Conservation (phyloP, 352 stramenopile genomes). For the Elongisporangium prolatum region DNA sequence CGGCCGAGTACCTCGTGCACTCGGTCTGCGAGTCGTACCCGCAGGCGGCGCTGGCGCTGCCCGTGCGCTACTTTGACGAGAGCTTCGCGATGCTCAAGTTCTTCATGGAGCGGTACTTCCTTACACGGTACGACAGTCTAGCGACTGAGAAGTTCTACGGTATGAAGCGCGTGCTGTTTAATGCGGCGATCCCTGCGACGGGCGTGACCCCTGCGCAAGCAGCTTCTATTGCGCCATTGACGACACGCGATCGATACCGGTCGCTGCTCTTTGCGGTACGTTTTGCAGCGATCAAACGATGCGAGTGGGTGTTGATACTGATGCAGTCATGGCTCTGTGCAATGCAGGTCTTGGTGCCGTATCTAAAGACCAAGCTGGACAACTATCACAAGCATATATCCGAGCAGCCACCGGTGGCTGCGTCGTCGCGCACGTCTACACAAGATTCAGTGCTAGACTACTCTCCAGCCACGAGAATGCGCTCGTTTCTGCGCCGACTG, state of each 20-base stretch:
- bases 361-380: conserved; percentile 77
- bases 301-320: not conserved
- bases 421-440: not conserved
- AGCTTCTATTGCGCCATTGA: conserved; percentile 32
- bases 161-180: conserved; percentile 74
- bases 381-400: conserved; percentile 43
- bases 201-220: conserved; percentile 1
- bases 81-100: conserved; percentile 65
- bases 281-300: not conserved
- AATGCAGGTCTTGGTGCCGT: conserved; percentile 59
- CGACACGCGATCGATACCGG: conserved; percentile 32
- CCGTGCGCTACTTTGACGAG: conserved; percentile 72
- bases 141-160: conserved; percentile 84
- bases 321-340: not conserved
- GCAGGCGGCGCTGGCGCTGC: conserved; percentile 39
- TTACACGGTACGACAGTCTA: conserved; percentile 69
- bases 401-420: conserved; percentile 19
- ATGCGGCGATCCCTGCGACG: conserved; percentile 2
- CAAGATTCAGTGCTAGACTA: not conserved
- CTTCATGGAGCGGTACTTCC: conserved; percentile 65
- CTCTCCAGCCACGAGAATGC: conserved; percentile 9
- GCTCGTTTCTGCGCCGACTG: conserved; percentile 40
- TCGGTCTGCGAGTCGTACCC: conserved; percentile 73
- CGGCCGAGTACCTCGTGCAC: conserved; percentile 70
- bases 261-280: conserved; percentile 58